phyloP scores from a whole-genome alignment of 208 protist genomes.

The Crithidia expoeki region DNA sequence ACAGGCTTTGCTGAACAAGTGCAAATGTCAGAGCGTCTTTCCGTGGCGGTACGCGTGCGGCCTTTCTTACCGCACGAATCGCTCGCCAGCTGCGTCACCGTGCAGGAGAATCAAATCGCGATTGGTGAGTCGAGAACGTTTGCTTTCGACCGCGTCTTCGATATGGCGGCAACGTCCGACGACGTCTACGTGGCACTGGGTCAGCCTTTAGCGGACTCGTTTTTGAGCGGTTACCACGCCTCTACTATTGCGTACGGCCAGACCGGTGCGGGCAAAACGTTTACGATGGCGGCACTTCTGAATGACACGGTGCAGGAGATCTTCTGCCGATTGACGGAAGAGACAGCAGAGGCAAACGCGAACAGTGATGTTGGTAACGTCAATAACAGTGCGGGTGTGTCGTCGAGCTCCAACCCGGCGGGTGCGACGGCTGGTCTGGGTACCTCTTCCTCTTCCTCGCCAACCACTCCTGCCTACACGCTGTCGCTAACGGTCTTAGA shows the following conservation, averaged over 20 bases:
- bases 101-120: conserved; percentile 68
- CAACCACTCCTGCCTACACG: conserved; percentile 18
- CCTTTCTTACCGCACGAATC: conserved; percentile 85
- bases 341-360: conserved; percentile 10
- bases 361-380: background rate
- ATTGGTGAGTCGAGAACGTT: conserved; percentile 88
- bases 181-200: conserved; percentile 84
- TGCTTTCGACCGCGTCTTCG: conserved; percentile 93
- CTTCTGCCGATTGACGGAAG: conserved; percentile 69
- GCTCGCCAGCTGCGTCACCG: conserved; percentile 44
- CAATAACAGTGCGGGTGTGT: background rate
- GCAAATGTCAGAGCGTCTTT: conserved; percentile 69
- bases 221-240: conserved; percentile 91
- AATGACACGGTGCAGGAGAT: conserved; percentile 88
- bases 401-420: background rate
- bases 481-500: conserved; percentile 86
- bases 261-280: conserved; percentile 95
- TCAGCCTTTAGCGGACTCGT: conserved; percentile 65
- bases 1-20: background rate
- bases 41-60: conserved; percentile 87
- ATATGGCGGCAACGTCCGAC: conserved; percentile 48
- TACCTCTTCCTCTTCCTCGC: background rate
- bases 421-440: background rate
- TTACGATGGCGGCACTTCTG: conserved; percentile 87
- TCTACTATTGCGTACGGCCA: conserved; percentile 96